phyloP scores from a whole-genome alignment of 495 filamentous ascomycete species.

The Durotheca rogersii region DNA sequence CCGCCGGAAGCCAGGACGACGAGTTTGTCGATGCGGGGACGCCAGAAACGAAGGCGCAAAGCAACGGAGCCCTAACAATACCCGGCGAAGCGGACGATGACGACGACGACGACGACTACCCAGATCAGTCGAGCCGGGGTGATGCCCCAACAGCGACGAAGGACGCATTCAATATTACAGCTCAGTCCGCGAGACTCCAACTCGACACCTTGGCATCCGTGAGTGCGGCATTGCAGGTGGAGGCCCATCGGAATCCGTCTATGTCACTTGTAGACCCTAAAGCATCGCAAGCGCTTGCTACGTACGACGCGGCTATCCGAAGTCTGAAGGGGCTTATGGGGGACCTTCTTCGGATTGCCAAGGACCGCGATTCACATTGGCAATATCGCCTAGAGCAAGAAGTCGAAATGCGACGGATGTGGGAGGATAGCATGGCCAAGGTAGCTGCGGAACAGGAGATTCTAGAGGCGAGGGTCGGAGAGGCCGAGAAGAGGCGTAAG shows the following conservation, averaged over 20 bases:
- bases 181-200: conserved; percentile 90
- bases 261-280: conserved; percentile 71
- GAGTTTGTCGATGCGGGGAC: conserved; percentile 44
- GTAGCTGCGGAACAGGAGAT: conserved; percentile 92
- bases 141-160: conserved; percentile 71
- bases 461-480: conserved; percentile 80
- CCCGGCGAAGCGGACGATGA: conserved; percentile 47
- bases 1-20: conserved; percentile 43
- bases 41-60: conserved; percentile 35
- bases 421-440: conserved; percentile 98
- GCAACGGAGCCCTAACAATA: conserved; percentile 14
- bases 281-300: conserved; percentile 73
- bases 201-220: conserved; percentile 85
- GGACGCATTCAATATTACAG: conserved; percentile 93
- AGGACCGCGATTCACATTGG: conserved; percentile 94
- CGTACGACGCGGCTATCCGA: conserved; percentile 85
- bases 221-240: conserved; percentile 73
- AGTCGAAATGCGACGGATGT: conserved; percentile 82
- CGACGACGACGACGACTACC: conserved; percentile 82
- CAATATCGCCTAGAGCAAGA: conserved; percentile 91
- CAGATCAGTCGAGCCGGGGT: conserved; percentile 77
- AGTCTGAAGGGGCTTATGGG: conserved; percentile 84
- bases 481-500: conserved; percentile 86
- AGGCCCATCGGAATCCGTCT: conserved; percentile 66
- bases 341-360: conserved; percentile 85